These are phyloP conservation scores for Amanita rubescens DNA, from an alignment of 768 basidiomycete genomes.

Conservation along the genomic window DNA sequence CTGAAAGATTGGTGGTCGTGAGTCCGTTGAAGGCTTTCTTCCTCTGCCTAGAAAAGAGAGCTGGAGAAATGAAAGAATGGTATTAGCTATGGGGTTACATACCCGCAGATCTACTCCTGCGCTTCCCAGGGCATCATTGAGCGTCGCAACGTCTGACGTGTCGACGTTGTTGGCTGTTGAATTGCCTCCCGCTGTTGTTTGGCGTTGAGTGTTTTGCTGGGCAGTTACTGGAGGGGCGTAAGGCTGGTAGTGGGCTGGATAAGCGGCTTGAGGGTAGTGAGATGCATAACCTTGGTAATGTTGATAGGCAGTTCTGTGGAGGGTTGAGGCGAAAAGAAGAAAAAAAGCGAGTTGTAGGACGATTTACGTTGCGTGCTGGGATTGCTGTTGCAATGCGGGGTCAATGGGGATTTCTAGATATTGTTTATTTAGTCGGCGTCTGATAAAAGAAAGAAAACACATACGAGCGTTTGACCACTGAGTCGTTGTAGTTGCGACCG, in stretches of 20 bases:
- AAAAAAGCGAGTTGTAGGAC: slow-evolving; percentile 10
- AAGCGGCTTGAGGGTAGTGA: slow-evolving; percentile 37
- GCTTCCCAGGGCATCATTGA: slow-evolving; percentile 81
- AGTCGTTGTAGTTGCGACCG: slow-evolving; percentile 21
- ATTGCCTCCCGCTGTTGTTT: slow-evolving; percentile 10
- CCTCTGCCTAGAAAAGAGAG: slow-evolving; percentile 56
- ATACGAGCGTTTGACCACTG: slow-evolving; percentile 28
- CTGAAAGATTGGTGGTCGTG: slow-evolving; percentile 58
- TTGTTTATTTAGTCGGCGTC: background rate
- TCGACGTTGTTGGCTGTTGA: slow-evolving; percentile 35
- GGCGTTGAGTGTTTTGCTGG: slow-evolving; percentile 13
- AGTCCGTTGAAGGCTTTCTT: slow-evolving; percentile 66
- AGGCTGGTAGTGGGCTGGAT: slow-evolving; percentile 39
- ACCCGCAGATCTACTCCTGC: slow-evolving; percentile 84
- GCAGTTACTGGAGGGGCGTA: slow-evolving; percentile 28
- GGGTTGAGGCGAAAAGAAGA: slow-evolving; percentile 8
- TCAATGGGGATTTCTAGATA: slow-evolving; percentile 55
- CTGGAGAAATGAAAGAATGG: background rate
- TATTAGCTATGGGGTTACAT: slow-evolving; percentile 18
- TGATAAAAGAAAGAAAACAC: background rate
- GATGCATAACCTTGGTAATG: slow-evolving; percentile 39
- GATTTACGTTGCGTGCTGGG: slow-evolving; percentile 38
- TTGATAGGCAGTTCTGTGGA: slow-evolving; percentile 38
- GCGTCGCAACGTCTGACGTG: slow-evolving; percentile 64
- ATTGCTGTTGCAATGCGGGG: slow-evolving; percentile 59